Evolutionary conservation across 2,329 filamentous ascomycete genomes (phyloP).

Genomic region (Neoscytalidium dimidiatum): DNA sequence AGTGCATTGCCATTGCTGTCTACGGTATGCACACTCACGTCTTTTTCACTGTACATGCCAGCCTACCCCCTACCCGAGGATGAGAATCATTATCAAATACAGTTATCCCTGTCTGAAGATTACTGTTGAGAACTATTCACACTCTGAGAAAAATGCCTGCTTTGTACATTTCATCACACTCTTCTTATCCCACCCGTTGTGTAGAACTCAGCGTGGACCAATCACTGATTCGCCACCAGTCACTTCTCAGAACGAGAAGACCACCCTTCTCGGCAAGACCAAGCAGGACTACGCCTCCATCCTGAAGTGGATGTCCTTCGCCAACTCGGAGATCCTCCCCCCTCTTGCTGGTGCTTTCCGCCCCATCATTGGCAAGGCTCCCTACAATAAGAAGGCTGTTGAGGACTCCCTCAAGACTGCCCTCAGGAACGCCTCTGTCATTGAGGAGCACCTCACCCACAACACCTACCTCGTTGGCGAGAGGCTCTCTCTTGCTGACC

Average conservation of each 20-base stretch:
- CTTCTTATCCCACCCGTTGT: constrained; percentile 22
- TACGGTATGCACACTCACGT: constrained; percentile 72
- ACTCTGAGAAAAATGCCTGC: constrained; percentile 64
- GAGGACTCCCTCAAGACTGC: constrained; percentile 75
- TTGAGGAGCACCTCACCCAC: constrained; percentile 85
- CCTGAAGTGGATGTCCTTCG: constrained; percentile 96
- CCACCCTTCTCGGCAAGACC: constrained; percentile 97
- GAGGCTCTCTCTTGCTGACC: constrained; percentile 93
- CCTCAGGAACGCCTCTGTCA: constrained; percentile 66
- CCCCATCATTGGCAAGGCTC: constrained; percentile 76
- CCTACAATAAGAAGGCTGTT: constrained; percentile 98
- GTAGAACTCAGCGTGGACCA: constrained; percentile 24
- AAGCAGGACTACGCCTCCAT: constrained; percentile 99
- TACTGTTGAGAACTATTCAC: constrained; percentile 86
- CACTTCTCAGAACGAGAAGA: constrained; percentile 99
- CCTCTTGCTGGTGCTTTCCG: constrained; percentile 78
- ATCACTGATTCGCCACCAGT: constrained; percentile 57
- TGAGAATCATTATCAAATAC: constrained; percentile 66
- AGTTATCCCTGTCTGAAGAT: constrained; percentile 99
- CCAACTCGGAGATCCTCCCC: constrained; percentile 83
- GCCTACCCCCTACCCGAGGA: constrained; percentile 58
- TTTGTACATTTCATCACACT: constrained; percentile 21
- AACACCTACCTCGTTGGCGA: constrained; percentile 98
- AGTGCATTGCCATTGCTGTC: constrained; percentile 93
- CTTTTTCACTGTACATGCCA: constrained; percentile 22